Evolutionary conservation across 2,329 filamentous ascomycete species (phyloP).

Genomic region (Xylaria sp.): DNA sequence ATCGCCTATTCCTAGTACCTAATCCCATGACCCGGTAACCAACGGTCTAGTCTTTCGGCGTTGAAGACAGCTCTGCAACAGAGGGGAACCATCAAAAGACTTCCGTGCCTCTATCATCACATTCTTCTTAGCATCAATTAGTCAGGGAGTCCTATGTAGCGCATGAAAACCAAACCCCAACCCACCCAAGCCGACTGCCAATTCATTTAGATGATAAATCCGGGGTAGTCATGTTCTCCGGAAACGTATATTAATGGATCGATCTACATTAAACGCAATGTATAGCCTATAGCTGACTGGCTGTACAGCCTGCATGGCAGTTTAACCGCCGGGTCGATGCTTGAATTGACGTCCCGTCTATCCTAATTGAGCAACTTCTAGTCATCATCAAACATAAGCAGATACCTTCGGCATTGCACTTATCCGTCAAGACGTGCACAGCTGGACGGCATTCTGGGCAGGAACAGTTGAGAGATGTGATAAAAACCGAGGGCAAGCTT

Average conservation of each 20-base stretch:
- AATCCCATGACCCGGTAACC: neutral
- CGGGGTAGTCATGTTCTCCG: constrained; percentile 1
- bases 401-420: constrained; percentile 17
- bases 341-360: constrained; percentile 16
- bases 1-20: neutral
- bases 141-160: neutral
- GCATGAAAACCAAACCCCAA: constrained; percentile 6
- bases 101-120: neutral
- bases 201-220: constrained; percentile 22
- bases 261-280: constrained; percentile 21
- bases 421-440: neutral
- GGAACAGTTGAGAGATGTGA: constrained; percentile 6
- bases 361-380: constrained; percentile 10
- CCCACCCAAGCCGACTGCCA: neutral
- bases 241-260: neutral
- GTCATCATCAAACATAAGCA: constrained; percentile 33
- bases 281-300: constrained; percentile 14
- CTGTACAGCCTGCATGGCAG: neutral
- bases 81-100: too few species aligned
- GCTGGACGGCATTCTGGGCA: neutral
- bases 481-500: constrained; percentile 1
- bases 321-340: constrained; percentile 32
- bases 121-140: neutral
- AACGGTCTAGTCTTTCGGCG: neutral
- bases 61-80: too few species aligned